Conservation (phyloP, 2,329 filamentous ascomycete genomes). For the Calonectria hongkongensis region DNA sequence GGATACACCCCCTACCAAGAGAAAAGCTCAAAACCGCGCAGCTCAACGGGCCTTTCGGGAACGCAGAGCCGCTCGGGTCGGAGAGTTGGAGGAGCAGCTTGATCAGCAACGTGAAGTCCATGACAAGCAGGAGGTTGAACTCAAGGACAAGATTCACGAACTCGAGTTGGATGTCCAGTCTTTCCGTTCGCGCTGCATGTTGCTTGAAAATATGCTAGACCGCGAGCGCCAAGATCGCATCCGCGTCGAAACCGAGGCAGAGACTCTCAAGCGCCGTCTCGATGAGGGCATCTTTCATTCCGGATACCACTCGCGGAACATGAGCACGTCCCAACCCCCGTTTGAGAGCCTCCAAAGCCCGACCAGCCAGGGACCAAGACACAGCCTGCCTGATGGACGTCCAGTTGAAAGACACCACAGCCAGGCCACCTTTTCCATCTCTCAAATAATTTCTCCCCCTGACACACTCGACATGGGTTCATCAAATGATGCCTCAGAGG, state of each 20-base stretch:
- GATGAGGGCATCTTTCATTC: slow-evolving; percentile 54
- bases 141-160: slow-evolving; percentile 73
- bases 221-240: slow-evolving; percentile 72
- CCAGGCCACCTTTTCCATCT: slow-evolving; percentile 72
- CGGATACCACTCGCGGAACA: slow-evolving; percentile 53
- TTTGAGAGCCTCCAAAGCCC: slow-evolving; percentile 55
- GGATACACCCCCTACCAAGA: slow-evolving; percentile 93
- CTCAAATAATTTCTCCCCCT: slow-evolving; percentile 74
- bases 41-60: slow-evolving; percentile 95
- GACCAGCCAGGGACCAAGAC: slow-evolving; percentile 53
- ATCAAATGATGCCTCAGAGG: slow-evolving; percentile 54
- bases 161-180: slow-evolving; percentile 81
- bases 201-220: slow-evolving; percentile 78
- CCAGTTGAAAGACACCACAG: slow-evolving; percentile 55
- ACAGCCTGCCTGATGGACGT: slow-evolving; percentile 54
- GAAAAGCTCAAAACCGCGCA: slow-evolving; percentile 94
- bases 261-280: slow-evolving; percentile 58
- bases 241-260: slow-evolving; percentile 64
- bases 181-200: slow-evolving; percentile 76
- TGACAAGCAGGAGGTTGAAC: slow-evolving; percentile 74
- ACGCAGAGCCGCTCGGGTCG: slow-evolving; percentile 88
- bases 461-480: slow-evolving; percentile 62
- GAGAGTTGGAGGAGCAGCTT: slow-evolving; percentile 82
- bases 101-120: slow-evolving; percentile 76
- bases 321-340: slow-evolving; percentile 53